Conservation (phyloP, 2,329 filamentous ascomycete species). For the Emergomyces africanus region DNA sequence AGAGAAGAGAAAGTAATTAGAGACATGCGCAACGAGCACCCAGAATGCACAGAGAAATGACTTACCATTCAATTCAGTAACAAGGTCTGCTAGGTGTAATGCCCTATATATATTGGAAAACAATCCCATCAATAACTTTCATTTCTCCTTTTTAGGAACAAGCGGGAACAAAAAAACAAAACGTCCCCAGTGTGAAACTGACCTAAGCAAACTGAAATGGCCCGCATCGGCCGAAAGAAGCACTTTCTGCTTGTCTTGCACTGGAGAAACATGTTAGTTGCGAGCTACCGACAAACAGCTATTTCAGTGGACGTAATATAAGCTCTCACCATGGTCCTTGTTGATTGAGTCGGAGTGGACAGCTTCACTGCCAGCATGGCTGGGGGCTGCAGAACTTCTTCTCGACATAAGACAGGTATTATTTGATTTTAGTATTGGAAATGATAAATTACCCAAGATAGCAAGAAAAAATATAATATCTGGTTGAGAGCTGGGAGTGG, state of each 20-base stretch:
- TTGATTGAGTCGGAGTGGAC: conserved; percentile 1
- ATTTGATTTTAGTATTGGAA: not conserved
- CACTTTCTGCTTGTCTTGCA: conserved; percentile 38
- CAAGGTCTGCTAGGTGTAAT: conserved; percentile 38
- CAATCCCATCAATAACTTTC: not conserved
- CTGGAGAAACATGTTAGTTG: conserved; percentile 17
- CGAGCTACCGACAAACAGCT: conserved; percentile 1
- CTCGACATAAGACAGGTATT: conserved; percentile 22
- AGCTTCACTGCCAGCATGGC: not conserved
- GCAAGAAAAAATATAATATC: conserved; percentile 2
- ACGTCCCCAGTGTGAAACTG: conserved; percentile 8
- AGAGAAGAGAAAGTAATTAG: conserved; percentile 1
- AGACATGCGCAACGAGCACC: not conserved
- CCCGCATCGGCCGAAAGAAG: conserved; percentile 35
- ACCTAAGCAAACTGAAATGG: conserved; percentile 41
- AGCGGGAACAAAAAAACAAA: not conserved
- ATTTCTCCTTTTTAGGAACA: not conserved
- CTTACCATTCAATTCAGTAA: conserved; percentile 38
- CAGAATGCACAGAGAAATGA: not conserved
- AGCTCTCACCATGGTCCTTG: conserved; percentile 6
- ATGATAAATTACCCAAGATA: conserved; percentile 4
- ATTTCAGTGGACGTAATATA: conserved; percentile 2
- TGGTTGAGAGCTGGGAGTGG: conserved; percentile 6
- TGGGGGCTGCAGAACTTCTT: conserved; percentile 19
- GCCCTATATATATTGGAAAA: conserved; percentile 20